Evolutionary conservation across 2,329 filamentous ascomycete species (phyloP).

Genomic region (Karstenula rhodostoma): DNA sequence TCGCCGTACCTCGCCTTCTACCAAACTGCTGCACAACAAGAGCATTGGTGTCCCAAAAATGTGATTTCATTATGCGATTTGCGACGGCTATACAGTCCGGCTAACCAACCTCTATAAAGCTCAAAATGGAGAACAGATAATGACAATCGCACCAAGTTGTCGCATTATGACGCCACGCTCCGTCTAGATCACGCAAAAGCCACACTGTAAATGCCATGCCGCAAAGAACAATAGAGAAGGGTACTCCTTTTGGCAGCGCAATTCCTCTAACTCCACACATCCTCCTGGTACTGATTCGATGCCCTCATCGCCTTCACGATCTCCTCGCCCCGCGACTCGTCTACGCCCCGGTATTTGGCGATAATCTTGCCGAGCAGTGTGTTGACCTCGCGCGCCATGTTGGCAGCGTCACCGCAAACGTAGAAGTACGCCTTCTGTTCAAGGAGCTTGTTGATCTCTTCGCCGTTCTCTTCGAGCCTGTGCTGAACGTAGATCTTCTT

Average conservation of each 20-base stretch:
- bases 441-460: conserved; percentile 87
- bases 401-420: conserved; percentile 95
- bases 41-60: too few species aligned
- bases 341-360: conserved; percentile 79
- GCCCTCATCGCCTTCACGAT: conserved; percentile 97
- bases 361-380: conserved; percentile 86
- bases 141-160: background rate
- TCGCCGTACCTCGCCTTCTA: background rate
- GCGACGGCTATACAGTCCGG: background rate
- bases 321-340: conserved; percentile 90
- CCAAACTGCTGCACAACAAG: background rate
- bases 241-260: conserved; percentile 13
- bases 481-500: conserved; percentile 99
- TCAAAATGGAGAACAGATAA: background rate
- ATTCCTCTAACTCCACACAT: conserved; percentile 67
- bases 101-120: conserved; percentile 1
- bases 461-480: conserved; percentile 80
- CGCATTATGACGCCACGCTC: conserved; percentile 23
- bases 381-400: conserved; percentile 96
- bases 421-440: conserved; percentile 93
- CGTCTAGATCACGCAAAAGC: conserved; percentile 27
- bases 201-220: conserved; percentile 36
- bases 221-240: conserved; percentile 9
- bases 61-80: conserved; percentile 7
- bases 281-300: conserved; percentile 93